Evolutionary conservation across 2,329 filamentous ascomycete genomes (phyloP).

Genomic region (Davidsoniella eucalypti): DNA sequence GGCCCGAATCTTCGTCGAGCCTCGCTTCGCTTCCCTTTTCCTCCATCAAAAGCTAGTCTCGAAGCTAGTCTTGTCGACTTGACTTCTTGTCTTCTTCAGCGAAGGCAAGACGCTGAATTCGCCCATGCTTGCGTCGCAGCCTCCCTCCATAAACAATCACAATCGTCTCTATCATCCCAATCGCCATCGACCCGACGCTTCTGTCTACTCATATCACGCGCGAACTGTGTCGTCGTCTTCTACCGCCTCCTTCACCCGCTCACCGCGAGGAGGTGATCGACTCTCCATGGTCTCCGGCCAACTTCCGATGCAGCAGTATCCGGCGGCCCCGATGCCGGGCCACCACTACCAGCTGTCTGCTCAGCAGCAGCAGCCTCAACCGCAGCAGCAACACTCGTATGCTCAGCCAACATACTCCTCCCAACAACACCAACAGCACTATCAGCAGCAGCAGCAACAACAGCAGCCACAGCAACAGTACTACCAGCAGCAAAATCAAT

Average conservation of each 20-base stretch:
- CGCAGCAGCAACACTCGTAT: conserved; percentile 9
- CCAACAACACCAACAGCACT: conserved; percentile 10
- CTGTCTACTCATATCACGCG: conserved; percentile 16
- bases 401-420: conserved; percentile 7
- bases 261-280: conserved; percentile 5
- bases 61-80: neutral
- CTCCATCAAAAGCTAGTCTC: neutral
- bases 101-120: neutral
- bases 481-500: conserved; percentile 6
- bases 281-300: conserved; percentile 10
- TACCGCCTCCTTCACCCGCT: conserved; percentile 25
- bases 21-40: neutral
- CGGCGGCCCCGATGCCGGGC: conserved; percentile 6
- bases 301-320: conserved; percentile 7
- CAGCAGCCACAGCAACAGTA: conserved; percentile 7
- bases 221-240: conserved; percentile 40
- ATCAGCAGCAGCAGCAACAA: conserved; percentile 3
- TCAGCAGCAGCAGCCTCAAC: conserved; percentile 8
- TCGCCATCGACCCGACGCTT: conserved; percentile 1
- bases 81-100: too few species aligned
- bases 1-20: neutral
- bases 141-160: conserved; percentile 3
- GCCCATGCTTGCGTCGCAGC: conserved; percentile 11
- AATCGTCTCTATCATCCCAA: conserved; percentile 4
- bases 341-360: conserved; percentile 5